phyloP scores from a whole-genome alignment of 2,329 filamentous ascomycete genomes.

The Gaeumannomyces tritici region DNA sequence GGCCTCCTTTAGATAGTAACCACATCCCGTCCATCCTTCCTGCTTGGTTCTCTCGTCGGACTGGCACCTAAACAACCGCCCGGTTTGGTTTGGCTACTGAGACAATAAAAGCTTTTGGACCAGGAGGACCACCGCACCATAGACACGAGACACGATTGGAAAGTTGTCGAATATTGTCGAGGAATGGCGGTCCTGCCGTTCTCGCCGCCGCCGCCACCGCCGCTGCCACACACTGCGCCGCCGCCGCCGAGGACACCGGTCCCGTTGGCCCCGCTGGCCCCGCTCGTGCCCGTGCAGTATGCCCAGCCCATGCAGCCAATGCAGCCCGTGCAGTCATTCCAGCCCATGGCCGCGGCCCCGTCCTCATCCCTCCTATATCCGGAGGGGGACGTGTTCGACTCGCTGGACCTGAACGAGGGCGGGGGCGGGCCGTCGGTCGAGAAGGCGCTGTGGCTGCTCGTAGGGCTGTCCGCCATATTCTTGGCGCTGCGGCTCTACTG shows the following conservation, averaged over 20 bases:
- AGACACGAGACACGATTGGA: background rate
- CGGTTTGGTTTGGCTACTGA: too few relatives aligned
- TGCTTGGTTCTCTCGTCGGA: too few relatives aligned
- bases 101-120: background rate
- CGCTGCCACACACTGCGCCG: too few relatives aligned
- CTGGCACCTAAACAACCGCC: too few relatives aligned
- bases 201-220: too few relatives aligned
- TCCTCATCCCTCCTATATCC: too few relatives aligned
- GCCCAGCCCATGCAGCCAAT: too few relatives aligned
- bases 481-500: conserved; percentile 16
- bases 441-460: conserved; percentile 11
- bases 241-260: too few relatives aligned
- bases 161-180: background rate
- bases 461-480: conserved; percentile 11
- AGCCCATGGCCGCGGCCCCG: too few relatives aligned
- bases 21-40: background rate
- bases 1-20: background rate
- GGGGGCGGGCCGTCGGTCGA: conserved; percentile 10
- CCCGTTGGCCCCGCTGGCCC: too few relatives aligned
- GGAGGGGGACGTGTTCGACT: background rate
- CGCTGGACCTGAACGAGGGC: conserved; percentile 5
- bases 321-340: too few relatives aligned
- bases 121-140: background rate
- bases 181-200: background rate
- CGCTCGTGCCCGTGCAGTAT: too few relatives aligned